Evolutionary conservation across 371 early-diverging fungal species (phyloP).

Genomic region (Mycotypha africana): DNA sequence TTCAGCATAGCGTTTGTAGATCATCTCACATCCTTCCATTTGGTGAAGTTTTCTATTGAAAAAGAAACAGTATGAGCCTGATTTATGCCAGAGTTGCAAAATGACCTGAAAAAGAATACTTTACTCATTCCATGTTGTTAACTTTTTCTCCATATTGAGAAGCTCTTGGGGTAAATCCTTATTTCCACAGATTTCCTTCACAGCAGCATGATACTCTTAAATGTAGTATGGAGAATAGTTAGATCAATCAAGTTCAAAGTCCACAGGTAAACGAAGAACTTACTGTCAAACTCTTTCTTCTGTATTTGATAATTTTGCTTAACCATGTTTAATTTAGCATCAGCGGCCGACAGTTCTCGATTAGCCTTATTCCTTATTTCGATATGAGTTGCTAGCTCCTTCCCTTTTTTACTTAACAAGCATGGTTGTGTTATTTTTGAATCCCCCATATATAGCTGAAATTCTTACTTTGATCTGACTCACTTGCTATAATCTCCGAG

Average conservation of each 20-base stretch:
- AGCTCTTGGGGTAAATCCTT: slow-evolving; percentile 20
- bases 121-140: slow-evolving; percentile 21
- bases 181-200: slow-evolving; percentile 19
- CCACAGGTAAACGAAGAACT: neutral
- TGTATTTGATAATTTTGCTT: slow-evolving; percentile 10
- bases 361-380: slow-evolving; percentile 16
- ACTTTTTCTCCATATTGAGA: slow-evolving; percentile 5
- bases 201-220: slow-evolving; percentile 10
- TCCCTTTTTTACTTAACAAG: slow-evolving; percentile 13
- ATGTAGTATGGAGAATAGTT: too few relatives aligned
- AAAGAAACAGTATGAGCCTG: neutral
- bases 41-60: neutral
- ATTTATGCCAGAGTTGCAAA: neutral
- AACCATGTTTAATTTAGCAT: slow-evolving; percentile 37
- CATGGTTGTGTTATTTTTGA: too few relatives aligned
- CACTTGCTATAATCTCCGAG: slow-evolving; percentile 2
- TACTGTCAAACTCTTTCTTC: slow-evolving; percentile 17
- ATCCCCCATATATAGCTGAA: too few relatives aligned
- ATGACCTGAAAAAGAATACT: too few relatives aligned
- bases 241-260: neutral
- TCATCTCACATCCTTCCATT: slow-evolving; percentile 14
- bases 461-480: neutral
- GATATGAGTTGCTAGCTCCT: slow-evolving; percentile 16
- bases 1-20: slow-evolving; percentile 56
- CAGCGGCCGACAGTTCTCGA: slow-evolving; percentile 28